Evolutionary conservation across 2,329 filamentous ascomycete species (phyloP).

Genomic region (Lecanoromycetidae sp.): DNA sequence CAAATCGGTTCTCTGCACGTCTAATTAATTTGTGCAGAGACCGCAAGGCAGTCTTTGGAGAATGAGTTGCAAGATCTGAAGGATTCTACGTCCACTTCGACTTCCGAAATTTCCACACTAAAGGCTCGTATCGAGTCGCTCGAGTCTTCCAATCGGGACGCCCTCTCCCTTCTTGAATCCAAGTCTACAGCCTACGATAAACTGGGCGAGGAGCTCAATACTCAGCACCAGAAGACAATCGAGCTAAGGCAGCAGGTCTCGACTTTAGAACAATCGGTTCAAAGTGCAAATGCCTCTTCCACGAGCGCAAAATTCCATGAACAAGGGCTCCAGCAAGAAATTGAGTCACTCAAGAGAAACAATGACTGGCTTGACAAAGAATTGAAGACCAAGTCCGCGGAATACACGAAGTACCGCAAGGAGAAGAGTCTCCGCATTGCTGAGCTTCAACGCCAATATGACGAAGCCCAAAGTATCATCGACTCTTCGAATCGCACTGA

Average conservation of each 20-base stretch:
- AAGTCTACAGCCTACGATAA: slow-evolving; percentile 80
- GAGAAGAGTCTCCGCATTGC: slow-evolving; percentile 86
- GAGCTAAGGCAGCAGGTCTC: slow-evolving; percentile 74
- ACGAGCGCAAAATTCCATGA: slow-evolving; percentile 81
- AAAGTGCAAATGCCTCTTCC: slow-evolving; percentile 66
- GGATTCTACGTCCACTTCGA: slow-evolving; percentile 52
- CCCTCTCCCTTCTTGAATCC: slow-evolving; percentile 74
- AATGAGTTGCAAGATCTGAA: slow-evolving; percentile 70
- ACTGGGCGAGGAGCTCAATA: slow-evolving; percentile 72
- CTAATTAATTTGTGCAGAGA: slow-evolving; percentile 46
- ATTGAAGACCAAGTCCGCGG: slow-evolving; percentile 76
- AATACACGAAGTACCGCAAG: slow-evolving; percentile 81
- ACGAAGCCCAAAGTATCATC: slow-evolving; percentile 66
- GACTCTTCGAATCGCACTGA: slow-evolving; percentile 71
- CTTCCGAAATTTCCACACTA: slow-evolving; percentile 61
- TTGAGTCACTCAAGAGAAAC: slow-evolving; percentile 77
- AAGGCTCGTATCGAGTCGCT: slow-evolving; percentile 74
- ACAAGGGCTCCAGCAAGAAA: slow-evolving; percentile 77
- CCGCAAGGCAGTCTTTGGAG: slow-evolving; percentile 59
- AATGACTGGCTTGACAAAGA: slow-evolving; percentile 90
- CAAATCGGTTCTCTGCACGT: not conserved
- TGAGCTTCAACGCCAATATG: slow-evolving; percentile 75
- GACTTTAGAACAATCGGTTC: slow-evolving; percentile 67
- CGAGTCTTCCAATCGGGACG: slow-evolving; percentile 85
- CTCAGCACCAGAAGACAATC: slow-evolving; percentile 78